Base-by-base conservation (phyloP, 495 filamentous ascomycete genomes). In the Lasiosphaeris hirsuta region DNA sequence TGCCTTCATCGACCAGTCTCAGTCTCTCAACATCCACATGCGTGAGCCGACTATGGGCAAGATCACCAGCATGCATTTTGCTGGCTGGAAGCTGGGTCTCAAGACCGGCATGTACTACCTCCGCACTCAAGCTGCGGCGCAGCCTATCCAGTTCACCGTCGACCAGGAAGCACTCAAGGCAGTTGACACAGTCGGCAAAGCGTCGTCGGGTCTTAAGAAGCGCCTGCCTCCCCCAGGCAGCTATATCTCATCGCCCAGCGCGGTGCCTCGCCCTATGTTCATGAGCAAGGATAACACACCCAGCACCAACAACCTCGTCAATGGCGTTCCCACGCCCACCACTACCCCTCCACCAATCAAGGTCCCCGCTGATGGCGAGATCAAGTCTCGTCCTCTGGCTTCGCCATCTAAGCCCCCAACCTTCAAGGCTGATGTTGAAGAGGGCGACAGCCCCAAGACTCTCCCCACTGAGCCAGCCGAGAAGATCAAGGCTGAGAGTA, bases 21-120 rank as follows among this genome's bases (percentile, higher is more conserved):
- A 98, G 74, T 97, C 93, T 13, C 84, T 98, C 63, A 98, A 98
- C 80, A 98, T 98, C 63, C 94, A 98, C 78, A 88, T 98, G 82
- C 96, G 92, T 76, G 93, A 98, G 63, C 94, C 94, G 34, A 97
- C 92, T 39, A 97, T 97, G 91, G 94, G 94, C 75, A 98, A 98
- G 85, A 91, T 98, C 71, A 98, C 94, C 55, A 91, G 86, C 70
- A 98, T 98, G 94, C 94, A 98, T 79, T 98, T 98, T 70, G 86
- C 95, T 38, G 94, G 94, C 62, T 98, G 94, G 94, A 98, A 97
- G 80, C 84, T 96, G 65, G 94, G 94, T 65, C 83, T 98, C 57
- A 98, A 98, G 86, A 98, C 94, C 10, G 94, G 94, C 75, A 97
- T 98, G 95, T 98, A 98, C 85, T 98, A 98, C 73, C 87, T 98